phyloP scores from a whole-genome alignment of 345 rosid genomes.

The Excoecaria cochinchinensis region DNA sequence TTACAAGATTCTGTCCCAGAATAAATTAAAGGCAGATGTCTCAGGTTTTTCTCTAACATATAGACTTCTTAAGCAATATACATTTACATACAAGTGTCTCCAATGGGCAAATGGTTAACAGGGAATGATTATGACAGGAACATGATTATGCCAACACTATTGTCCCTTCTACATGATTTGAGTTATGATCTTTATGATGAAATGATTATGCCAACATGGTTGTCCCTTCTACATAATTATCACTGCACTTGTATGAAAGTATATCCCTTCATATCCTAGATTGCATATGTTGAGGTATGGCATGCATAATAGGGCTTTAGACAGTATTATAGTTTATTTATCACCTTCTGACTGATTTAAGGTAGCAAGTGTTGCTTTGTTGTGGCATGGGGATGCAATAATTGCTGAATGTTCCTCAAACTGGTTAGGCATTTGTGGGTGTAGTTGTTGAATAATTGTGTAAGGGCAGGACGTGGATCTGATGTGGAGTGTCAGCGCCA shows the following conservation, averaged over 20 bases:
- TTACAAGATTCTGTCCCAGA: slow-evolving; percentile 9
- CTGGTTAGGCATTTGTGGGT: neutral
- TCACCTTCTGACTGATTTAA: neutral
- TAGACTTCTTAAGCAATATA: neutral
- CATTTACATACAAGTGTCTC: neutral
- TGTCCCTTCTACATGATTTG: neutral
- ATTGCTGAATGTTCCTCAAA: neutral
- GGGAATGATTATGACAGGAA: neutral
- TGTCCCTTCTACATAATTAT: neutral
- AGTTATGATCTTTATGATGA: neutral
- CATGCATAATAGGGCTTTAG: neutral
- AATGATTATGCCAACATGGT: neutral
- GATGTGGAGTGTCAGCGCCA: neutral
- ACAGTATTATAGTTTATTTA: neutral
- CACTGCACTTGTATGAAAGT: neutral
- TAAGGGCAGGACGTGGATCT: neutral
- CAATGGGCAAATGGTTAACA: neutral
- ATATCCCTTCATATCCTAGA: neutral
- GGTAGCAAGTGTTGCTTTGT: neutral
- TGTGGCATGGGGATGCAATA: neutral
- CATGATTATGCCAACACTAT: neutral
- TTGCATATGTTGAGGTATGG: neutral
- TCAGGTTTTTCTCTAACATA: too few relatives aligned
- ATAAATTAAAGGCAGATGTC: too few relatives aligned
- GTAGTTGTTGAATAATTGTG: neutral